Base-by-base conservation (phyloP, 768 basidiomycete species). In the Lactarius sanguifluus region DNA sequence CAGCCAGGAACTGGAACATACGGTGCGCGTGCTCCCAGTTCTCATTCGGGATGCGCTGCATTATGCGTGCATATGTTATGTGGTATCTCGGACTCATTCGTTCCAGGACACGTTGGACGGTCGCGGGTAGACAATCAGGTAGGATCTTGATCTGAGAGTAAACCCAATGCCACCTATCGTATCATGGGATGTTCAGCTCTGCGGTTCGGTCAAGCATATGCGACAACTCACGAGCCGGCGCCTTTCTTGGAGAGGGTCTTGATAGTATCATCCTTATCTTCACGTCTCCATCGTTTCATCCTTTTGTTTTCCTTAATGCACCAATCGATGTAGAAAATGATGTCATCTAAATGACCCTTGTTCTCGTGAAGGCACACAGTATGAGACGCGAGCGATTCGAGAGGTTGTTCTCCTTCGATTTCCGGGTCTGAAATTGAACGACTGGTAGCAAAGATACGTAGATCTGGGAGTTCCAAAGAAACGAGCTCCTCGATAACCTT, bases 101-200 rank as follows among this genome's bases (percentile, higher is more conserved):
- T 18, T 65, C 59, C 10, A 76, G 63, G 6, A 68, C 64, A 13
- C 67, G 59, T 34, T 61, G 41, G 34, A 75, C 52, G n/a, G 65
- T 64, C 0, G 45, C 57, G 32, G 59, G 47, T 30, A 58, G 61
- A 54, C 72, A 74, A 2, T 61, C 28, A 3, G 57, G 58, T 4
- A 76, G 60, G 52, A 62, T 57, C 23, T 64, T 67, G 23, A 76
- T 36, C 55, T 75, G 74, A 36, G 68, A 74, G 3, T 62, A 18
- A 20, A 74, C 70, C 66, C 71, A 73, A 5, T 70, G 68, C 62
- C 73, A 75, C 66, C 75, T 76, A 47, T 52, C 43, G 43, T 16
- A 50, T 40, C 36, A 38, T 8, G 55, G 25, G 20, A 16, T 23
- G 40, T 34, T 23, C 38, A 25, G 23, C 15, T 41, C 20, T 36